These are phyloP conservation scores for Linaria vulgaris DNA, from an alignment of 257 asterid species.

Conservation along the genomic window DNA sequence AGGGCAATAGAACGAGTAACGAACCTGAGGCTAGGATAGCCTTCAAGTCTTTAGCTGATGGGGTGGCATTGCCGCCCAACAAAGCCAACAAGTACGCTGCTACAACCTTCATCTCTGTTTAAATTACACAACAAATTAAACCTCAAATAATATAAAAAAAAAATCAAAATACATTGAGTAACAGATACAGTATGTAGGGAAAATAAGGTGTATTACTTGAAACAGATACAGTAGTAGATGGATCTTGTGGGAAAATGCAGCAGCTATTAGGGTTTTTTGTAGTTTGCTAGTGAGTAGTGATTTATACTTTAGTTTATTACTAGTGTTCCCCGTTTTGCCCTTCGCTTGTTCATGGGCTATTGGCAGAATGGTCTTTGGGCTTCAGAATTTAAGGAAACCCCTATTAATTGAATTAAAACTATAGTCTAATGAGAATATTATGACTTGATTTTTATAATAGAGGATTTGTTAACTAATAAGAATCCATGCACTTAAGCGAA, in stretches of 20 bases:
- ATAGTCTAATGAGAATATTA: too few relatives aligned
- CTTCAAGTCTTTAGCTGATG: slow-evolving; percentile 42
- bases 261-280: slow-evolving; percentile 27
- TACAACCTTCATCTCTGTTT: slow-evolving; percentile 43
- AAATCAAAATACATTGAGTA: neutral
- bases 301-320: too few relatives aligned
- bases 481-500: too few relatives aligned
- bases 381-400: too few relatives aligned
- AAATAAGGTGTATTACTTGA: slow-evolving; percentile 10
- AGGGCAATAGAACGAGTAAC: neutral
- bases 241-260: slow-evolving; percentile 13
- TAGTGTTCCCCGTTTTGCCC: too few relatives aligned
- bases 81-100: slow-evolving; percentile 57
- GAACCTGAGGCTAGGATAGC: slow-evolving; percentile 43
- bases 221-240: neutral
- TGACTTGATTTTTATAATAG: too few relatives aligned
- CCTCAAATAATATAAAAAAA: slow-evolving; percentile 9
- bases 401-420: too few relatives aligned
- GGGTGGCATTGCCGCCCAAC: slow-evolving; percentile 49
- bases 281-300: too few relatives aligned
- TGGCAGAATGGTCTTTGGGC: too few relatives aligned
- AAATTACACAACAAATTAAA: neutral
- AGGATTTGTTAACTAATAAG: too few relatives aligned
- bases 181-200: neutral
- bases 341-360: too few relatives aligned